Evolutionary conservation across 1,284 basidiomycete genomes (phyloP).

Genomic region (Filobasidium uniguttulatum): DNA sequence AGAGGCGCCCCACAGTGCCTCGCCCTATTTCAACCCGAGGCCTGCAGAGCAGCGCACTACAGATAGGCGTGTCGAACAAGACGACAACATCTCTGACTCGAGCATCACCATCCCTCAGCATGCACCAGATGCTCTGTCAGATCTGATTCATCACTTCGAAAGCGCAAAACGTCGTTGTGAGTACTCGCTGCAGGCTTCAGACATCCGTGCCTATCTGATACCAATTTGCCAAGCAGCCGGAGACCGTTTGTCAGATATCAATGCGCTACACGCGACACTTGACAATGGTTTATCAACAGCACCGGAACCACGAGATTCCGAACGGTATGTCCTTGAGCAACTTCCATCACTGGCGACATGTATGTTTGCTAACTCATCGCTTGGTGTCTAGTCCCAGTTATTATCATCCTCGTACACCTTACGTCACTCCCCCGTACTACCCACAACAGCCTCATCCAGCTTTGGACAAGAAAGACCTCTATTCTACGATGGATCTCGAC

Average conservation of each 20-base stretch:
- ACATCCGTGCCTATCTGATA: no score
- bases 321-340: conserved; percentile 52
- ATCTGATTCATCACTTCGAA: conserved; percentile 89
- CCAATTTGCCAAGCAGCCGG: conserved; percentile 59
- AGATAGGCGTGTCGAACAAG: no score
- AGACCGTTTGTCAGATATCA: conserved; percentile 67
- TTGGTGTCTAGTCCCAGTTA: conserved; percentile 62
- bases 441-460: conserved; percentile 74
- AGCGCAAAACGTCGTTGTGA: conserved; percentile 86
- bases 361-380: background rate
- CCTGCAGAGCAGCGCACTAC: no score
- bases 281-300: conserved; percentile 77
- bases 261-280: conserved; percentile 80
- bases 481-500: conserved; percentile 88
- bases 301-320: conserved; percentile 85
- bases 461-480: conserved; percentile 73
- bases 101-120: no score
- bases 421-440: conserved; percentile 85
- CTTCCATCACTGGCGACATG: conserved; percentile 4
- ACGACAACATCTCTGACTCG: no score
- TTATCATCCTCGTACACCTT: conserved; percentile 88
- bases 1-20: no score
- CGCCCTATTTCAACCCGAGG: no score
- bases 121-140: conserved; percentile 53
- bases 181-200: conserved; percentile 18